Base-by-base conservation (phyloP, 495 filamentous ascomycete genomes). In the Aspergillus olivimuriae region DNA sequence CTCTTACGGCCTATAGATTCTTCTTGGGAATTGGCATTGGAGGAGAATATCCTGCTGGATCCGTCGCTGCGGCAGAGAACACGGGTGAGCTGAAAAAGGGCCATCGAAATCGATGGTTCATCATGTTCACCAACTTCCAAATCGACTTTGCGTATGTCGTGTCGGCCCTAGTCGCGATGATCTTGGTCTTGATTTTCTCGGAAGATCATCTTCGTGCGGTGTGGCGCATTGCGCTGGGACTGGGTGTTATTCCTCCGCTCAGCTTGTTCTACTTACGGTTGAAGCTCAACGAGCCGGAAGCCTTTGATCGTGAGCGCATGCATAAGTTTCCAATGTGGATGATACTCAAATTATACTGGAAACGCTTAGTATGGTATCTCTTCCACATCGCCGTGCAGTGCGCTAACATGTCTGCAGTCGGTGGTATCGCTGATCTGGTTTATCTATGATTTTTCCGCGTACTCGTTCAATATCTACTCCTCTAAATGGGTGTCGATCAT, bases 11-110 rank as follows among this genome's bases (percentile, higher is more conserved):
- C 2, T 94, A 85, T 69, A 80, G 87, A 8, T 92, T 94, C 69
- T 81, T 92, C 52, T 73, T 88, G 30, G 80, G 83, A 28, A 70
- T 76, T 35, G 77, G 70, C 9, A 77, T 80, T 20, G 75, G 69
- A 17, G 86, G 89, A 43, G 89, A 96, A 58, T 95, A 95, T 57
- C 90, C 90, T 7, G 89, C 90, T 6, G 90, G 89, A 4, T 86
- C 80, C 40, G 90, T 95, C 4, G 84, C 83, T 0, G 83, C 80
- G 39, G 86, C 88, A 15, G 90, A 96, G 64, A 84, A 82, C 20
- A 88, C 82, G 0, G 86, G 86, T 14, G 87, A 94, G 57, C 66
- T 95, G 46, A 86, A 86, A 59, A 57, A 59, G 7, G 90, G 89
- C n/a, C 81, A 81, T 17, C 69, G 89, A 11, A 91, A 95, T 54